Evolutionary conservation across 2,329 filamentous ascomycete species (phyloP), one percentile per base, ranked within the genome.

Genomic region (Trichoderma sp.): DNA sequence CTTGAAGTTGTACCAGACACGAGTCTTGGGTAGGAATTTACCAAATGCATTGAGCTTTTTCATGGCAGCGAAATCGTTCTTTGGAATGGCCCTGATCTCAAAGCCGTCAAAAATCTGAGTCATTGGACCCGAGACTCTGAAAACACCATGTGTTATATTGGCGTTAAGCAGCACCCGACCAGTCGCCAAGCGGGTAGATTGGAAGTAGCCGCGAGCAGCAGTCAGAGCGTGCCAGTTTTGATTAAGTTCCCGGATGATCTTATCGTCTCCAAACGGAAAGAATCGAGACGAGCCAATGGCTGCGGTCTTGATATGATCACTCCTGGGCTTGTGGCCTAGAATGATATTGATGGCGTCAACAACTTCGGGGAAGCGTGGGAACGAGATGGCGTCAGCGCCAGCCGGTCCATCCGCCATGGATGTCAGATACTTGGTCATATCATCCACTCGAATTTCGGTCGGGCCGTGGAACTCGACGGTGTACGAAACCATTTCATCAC

Each of bases 111-210:
- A 81, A 5, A 85, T 71, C 0, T 78, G 70, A 0, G 73, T 72
- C 2, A 86, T 71, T 0, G 70, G 70, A 2, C 83, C 81, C 2
- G 76, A 72, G 4, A 78, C 74, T 13, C 81, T 83, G 75, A 88
- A 88, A 21, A 87, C 81, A 3, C 83, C 84, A 71, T 87, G 83
- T 0, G 84, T 84, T 11, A 87, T 83, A 68, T 89, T 88, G 58
- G 81, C 79, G 70, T 89, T 89, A 31, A 88, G 77, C 0, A 89
- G 80, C 1, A 88, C 73, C 0, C 85, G 80, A 2, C 85, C 86
- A 0, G 86, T 88, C 0, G 83, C 83, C 0, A 85, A 78, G 6
- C 86, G 84, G 3, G 84, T 81, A 37, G 85, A 87, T 73, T 87
- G 84, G 68, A 87, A 87, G 72, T 85, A 88, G 1, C 87, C 87